Percentiles rank a stretch among this genome's conserved stretches.
phyloP scores from a whole-genome alignment of 2,329 filamentous ascomycete species.

The Aaosphaeria arxii region DNA sequence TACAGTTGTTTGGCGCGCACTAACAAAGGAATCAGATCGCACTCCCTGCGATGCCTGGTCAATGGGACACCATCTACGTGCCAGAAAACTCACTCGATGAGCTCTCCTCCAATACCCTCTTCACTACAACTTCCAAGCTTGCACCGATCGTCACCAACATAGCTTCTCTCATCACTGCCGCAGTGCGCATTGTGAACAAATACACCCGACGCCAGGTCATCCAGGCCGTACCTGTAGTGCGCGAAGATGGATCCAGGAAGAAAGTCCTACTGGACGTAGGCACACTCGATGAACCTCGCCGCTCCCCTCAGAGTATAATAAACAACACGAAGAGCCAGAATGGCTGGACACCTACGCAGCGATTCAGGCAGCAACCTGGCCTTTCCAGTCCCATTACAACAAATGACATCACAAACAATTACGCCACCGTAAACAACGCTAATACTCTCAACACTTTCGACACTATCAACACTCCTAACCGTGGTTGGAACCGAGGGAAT shows the following conservation, averaged over 20 bases:
- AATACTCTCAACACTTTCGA: too few relatives aligned
- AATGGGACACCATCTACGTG: conserved; percentile 1
- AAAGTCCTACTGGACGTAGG: conserved; percentile 27
- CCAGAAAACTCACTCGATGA: background rate
- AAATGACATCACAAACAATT: too few relatives aligned
- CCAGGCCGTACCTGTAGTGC: conserved; percentile 14
- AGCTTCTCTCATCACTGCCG: conserved; percentile 9
- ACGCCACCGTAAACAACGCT: too few relatives aligned
- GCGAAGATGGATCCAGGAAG: conserved; percentile 23
- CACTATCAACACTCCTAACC: too few relatives aligned
- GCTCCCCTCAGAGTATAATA: background rate
- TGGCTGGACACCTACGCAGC: too few relatives aligned
- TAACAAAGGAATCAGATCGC: background rate
- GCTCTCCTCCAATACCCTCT: background rate
- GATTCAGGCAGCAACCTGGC: too few relatives aligned
- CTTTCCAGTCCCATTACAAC: too few relatives aligned
- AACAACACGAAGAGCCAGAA: background rate
- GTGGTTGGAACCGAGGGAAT: too few relatives aligned
- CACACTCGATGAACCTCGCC: background rate
- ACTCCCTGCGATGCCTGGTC: conserved; percentile 1
- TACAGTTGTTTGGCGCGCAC: too few relatives aligned
- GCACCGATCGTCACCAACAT: conserved; percentile 7
- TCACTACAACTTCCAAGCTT: background rate
- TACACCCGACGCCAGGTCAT: conserved; percentile 16
- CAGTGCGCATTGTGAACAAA: conserved; percentile 8